phyloP scores from a whole-genome alignment of 257 asterid species.

The Mitragyna speciosa region DNA sequence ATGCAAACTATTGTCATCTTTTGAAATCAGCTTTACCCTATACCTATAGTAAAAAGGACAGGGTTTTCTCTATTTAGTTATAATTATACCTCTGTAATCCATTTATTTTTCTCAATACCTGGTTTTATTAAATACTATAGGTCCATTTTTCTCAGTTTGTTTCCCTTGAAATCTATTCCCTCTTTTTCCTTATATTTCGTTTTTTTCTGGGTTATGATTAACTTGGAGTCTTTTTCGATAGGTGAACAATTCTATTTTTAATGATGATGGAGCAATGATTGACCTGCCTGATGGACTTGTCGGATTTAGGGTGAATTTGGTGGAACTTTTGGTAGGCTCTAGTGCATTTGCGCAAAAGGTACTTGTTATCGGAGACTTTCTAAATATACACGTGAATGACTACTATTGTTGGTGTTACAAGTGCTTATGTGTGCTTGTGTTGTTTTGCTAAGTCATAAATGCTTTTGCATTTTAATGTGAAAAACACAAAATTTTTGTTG shows the following conservation, averaged over 20 bases:
- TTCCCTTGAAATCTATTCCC: no score
- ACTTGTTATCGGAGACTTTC: conserved; percentile 3
- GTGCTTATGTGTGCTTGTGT: not conserved
- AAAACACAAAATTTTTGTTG: not conserved
- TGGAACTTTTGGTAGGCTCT: conserved; percentile 76
- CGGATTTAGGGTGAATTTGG: conserved; percentile 73
- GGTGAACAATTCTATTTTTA: conserved; percentile 67
- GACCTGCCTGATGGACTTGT: conserved; percentile 74
- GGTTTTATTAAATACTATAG: no score
- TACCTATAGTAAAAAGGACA: no score
- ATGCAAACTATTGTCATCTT: no score
- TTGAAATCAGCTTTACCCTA: no score
- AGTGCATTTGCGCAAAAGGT: conserved; percentile 66
- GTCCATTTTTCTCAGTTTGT: no score
- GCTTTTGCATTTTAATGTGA: not conserved
- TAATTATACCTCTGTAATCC: no score
- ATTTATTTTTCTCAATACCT: no score
- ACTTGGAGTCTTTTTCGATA: conserved; percentile 28
- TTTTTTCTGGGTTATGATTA: conserved; percentile 3
- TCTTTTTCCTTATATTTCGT: conserved; percentile 3
- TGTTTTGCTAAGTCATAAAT: not conserved
- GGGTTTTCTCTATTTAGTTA: no score
- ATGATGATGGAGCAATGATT: conserved; percentile 47
- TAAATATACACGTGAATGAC: not conserved
- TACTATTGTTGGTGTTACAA: not conserved